Percentiles rank a stretch among this genome's conserved stretches.
Evolutionary conservation across 306 rosid genomes (phyloP).

Genomic region (Rubus parviflorus): DNA sequence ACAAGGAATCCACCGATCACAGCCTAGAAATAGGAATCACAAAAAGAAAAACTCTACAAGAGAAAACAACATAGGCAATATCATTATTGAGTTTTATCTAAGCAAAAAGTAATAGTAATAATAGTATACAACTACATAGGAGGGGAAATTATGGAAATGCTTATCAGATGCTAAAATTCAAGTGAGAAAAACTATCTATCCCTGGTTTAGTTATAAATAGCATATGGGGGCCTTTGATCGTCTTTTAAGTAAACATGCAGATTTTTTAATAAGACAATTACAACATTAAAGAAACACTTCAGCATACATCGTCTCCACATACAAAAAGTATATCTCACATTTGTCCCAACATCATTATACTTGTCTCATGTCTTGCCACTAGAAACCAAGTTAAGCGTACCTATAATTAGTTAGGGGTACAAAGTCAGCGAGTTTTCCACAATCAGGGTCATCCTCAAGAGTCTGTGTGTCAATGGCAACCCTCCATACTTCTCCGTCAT

Average conservation of each 20-base stretch:
- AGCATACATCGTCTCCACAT: neutral
- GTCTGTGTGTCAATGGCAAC: conserved; percentile 87
- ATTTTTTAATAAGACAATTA: neutral
- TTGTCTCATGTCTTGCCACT: conserved; percentile 18
- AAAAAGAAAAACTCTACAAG: too few relatives aligned
- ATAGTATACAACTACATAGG: neutral
- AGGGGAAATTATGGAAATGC: neutral
- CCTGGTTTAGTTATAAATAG: neutral
- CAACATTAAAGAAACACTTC: neutral
- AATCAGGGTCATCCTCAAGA: conserved; percentile 74
- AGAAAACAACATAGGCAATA: neutral
- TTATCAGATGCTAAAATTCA: neutral
- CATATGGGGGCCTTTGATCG: neutral
- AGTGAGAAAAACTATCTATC: neutral
- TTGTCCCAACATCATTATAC: neutral
- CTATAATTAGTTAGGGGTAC: conserved; percentile 85
- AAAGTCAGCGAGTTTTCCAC: conserved; percentile 81
- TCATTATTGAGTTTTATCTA: neutral
- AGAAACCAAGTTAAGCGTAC: conserved; percentile 41
- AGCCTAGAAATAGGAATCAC: too few relatives aligned
- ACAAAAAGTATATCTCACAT: neutral
- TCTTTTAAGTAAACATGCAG: neutral
- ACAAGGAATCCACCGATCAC: too few relatives aligned
- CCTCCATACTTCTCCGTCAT: conserved; percentile 96
- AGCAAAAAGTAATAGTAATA: neutral